Conservation (phyloP, 179 eudicot genomes). For the Patellifolia procumbens region DNA sequence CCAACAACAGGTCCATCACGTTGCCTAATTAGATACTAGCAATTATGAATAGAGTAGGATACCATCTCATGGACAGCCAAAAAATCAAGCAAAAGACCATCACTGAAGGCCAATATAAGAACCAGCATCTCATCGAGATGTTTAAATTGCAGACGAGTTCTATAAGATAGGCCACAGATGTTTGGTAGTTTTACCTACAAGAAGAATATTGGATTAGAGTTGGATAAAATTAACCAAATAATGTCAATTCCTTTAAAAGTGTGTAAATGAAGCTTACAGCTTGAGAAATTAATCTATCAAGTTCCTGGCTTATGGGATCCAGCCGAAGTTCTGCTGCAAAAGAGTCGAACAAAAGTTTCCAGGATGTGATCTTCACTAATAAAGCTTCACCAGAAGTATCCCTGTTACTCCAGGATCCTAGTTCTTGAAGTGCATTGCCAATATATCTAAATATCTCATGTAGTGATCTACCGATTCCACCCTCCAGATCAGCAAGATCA, state of each 20-base stretch:
- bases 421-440: slow-evolving; percentile 40
- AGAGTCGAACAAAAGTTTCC: slow-evolving; percentile 59
- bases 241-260: background rate
- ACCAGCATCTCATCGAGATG: slow-evolving; percentile 49
- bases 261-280: slow-evolving; percentile 55
- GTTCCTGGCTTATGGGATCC: slow-evolving; percentile 48
- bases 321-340: slow-evolving; percentile 53
- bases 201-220: slow-evolving; percentile 19
- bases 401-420: slow-evolving; percentile 39
- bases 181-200: slow-evolving; percentile 62
- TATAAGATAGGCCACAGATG: slow-evolving; percentile 30
- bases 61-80: slow-evolving; percentile 68
- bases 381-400: slow-evolving; percentile 37
- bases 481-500: slow-evolving; percentile 32
- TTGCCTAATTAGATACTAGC: background rate
- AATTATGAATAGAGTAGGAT: slow-evolving; percentile 25
- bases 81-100: slow-evolving; percentile 72
- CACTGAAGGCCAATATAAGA: slow-evolving; percentile 51
- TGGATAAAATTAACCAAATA: background rate
- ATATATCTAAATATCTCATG: slow-evolving; percentile 41
- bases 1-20: background rate
- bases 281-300: slow-evolving; percentile 41
- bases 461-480: slow-evolving; percentile 41
- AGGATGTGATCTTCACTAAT: slow-evolving; percentile 54
- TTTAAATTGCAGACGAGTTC: slow-evolving; percentile 43